phyloP scores from a whole-genome alignment of 257 asterid genomes.

The Orobanche coerulescens region DNA sequence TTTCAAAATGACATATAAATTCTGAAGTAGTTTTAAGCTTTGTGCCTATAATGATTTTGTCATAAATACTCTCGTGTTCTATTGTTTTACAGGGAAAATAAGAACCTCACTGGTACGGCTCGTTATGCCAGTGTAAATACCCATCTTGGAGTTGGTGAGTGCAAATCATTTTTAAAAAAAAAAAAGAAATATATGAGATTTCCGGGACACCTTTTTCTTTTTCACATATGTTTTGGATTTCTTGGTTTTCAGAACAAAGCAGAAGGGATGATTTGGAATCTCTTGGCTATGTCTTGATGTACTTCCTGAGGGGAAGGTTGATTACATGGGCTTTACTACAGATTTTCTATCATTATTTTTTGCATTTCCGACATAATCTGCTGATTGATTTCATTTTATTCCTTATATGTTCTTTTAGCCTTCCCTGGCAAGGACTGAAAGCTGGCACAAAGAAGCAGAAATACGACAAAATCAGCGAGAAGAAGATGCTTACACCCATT shows the following conservation, averaged over 20 bases:
- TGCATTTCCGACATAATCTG: not conserved
- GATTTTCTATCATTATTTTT: not conserved
- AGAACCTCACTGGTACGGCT: slow-evolving; percentile 87
- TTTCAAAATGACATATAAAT: not conserved
- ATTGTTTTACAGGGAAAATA: slow-evolving; percentile 59
- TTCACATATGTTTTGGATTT: slow-evolving; percentile 9
- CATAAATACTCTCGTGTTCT: slow-evolving; percentile 9
- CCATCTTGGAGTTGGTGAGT: slow-evolving; percentile 87
- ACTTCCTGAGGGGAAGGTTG: slow-evolving; percentile 84
- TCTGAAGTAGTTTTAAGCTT: not conserved
- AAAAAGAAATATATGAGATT: too few relatives aligned
- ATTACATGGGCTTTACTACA: not conserved
- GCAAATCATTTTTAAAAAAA: not conserved
- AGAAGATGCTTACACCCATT: slow-evolving; percentile 75
- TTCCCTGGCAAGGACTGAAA: slow-evolving; percentile 92
- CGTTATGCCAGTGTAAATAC: slow-evolving; percentile 90
- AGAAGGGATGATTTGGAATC: slow-evolving; percentile 89
- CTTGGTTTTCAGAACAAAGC: slow-evolving; percentile 67
- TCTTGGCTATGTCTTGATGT: slow-evolving; percentile 86
- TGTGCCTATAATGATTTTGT: not conserved
- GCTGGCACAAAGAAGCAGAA: slow-evolving; percentile 87
- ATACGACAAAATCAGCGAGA: slow-evolving; percentile 83
- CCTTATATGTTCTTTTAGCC: slow-evolving; percentile 33
- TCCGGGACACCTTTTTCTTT: not conserved
- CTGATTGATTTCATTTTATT: slow-evolving; percentile 5